These are phyloP conservation scores for Vachellia pachyceras DNA, from an alignment of 306 rosid species.

Conservation along the genomic window DNA sequence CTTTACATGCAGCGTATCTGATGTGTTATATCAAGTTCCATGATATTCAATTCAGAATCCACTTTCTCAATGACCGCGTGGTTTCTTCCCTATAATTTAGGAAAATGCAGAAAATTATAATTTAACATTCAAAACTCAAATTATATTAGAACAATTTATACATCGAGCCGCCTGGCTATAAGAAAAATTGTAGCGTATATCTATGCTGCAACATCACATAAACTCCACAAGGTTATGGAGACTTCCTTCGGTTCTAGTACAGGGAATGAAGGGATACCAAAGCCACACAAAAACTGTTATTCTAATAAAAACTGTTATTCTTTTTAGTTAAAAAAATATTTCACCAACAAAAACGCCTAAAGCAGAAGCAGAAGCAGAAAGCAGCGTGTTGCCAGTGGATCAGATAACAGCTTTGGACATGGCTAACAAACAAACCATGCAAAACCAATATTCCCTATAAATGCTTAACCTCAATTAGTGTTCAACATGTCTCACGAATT, in stretches of 20 bases:
- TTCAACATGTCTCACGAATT: constrained; percentile 40
- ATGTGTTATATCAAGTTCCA: too few relatives aligned
- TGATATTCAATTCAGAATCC: not conserved
- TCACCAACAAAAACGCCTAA: constrained; percentile 25
- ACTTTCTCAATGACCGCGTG: not conserved
- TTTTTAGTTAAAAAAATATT: not conserved
- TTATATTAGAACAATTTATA: not conserved
- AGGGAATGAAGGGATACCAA: not conserved
- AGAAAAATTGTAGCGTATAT: not conserved
- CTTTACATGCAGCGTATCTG: too few relatives aligned
- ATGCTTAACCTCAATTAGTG: constrained; percentile 20
- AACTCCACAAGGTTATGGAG: not conserved
- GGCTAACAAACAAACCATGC: constrained; percentile 8
- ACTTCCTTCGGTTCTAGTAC: not conserved
- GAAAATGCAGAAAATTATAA: not conserved
- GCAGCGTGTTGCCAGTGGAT: constrained; percentile 11
- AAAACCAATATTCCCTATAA: constrained; percentile 37
- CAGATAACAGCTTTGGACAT: constrained; percentile 19
- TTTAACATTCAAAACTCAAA: not conserved
- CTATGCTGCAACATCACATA: not conserved
- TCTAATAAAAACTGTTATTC: not conserved
- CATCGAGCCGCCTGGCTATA: too few relatives aligned
- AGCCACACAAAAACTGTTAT: not conserved
- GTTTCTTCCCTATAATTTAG: not conserved
- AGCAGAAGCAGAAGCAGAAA: constrained; percentile 1